A percentile compares a stretch with the other conserved stretches of the same genome.
Evolutionary conservation across 495 filamentous ascomycete genomes (phyloP).

Genomic region (Podospora conica): DNA sequence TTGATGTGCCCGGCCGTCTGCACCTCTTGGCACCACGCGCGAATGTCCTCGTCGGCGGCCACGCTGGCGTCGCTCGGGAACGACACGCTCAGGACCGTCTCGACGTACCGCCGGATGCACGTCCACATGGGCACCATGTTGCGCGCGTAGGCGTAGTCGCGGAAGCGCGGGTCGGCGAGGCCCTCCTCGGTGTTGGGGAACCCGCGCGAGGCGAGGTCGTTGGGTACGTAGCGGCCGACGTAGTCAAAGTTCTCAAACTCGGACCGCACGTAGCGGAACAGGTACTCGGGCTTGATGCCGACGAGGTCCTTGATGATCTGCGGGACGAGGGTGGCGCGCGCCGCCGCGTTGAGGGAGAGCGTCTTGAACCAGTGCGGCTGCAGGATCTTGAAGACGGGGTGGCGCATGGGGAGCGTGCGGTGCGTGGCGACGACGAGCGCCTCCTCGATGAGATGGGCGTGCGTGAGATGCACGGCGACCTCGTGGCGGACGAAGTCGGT

Average conservation of each 20-base stretch:
- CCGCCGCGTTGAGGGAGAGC: conserved; percentile 44
- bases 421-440: conserved; percentile 43
- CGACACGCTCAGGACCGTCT: conserved; percentile 21
- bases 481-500: conserved; percentile 47
- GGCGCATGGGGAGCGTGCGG: conserved; percentile 33
- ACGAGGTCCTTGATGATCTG: conserved; percentile 36
- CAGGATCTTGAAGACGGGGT: conserved; percentile 37
- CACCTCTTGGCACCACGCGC: conserved; percentile 36
- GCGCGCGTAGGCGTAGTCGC: conserved; percentile 43
- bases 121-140: conserved; percentile 39
- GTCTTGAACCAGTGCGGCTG: conserved; percentile 47
- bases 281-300: conserved; percentile 27
- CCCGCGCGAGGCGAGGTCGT: conserved; percentile 38
- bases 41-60: conserved; percentile 26
- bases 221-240: conserved; percentile 37
- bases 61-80: conserved; percentile 24
- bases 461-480: conserved; percentile 38
- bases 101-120: conserved; percentile 31
- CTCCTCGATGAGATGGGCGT: conserved; percentile 45
- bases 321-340: conserved; percentile 39
- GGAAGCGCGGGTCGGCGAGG: conserved; percentile 32
- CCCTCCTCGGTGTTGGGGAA: conserved; percentile 34
- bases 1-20: conserved; percentile 26
- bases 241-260: conserved; percentile 39
- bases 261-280: conserved; percentile 25